Percentiles rank a stretch among this genome's conserved stretches.
phyloP scores from a whole-genome alignment of 108 stramenopile species.

The Pseudonitzschia pungens region DNA sequence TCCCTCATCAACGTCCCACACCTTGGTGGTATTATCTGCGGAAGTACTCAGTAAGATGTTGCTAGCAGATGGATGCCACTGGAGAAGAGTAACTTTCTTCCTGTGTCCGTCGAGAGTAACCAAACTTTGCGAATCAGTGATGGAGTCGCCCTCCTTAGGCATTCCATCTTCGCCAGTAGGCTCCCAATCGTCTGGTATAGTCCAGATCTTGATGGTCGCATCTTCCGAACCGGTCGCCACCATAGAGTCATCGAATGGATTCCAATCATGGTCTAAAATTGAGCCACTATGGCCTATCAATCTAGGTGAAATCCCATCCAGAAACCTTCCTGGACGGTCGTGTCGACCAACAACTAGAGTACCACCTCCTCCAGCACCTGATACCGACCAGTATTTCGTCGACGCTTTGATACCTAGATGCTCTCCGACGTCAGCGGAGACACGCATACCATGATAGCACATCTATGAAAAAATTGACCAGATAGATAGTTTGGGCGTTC shows the following conservation, averaged over 20 bases:
- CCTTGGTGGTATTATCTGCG: constrained; percentile 89
- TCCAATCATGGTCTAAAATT: constrained; percentile 97
- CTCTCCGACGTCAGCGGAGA: constrained; percentile 95
- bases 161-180: constrained; percentile 90
- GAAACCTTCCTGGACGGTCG: constrained; percentile 87
- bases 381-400: constrained; percentile 96
- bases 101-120: constrained; percentile 89
- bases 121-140: constrained; percentile 69
- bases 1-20: constrained; percentile 96
- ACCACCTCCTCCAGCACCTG: constrained; percentile 93
- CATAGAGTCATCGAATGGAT: constrained; percentile 94
- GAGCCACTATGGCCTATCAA: constrained; percentile 91
- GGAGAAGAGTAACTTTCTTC: constrained; percentile 91
- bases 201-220: constrained; percentile 96
- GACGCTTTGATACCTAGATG: constrained; percentile 99
- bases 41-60: constrained; percentile 86
- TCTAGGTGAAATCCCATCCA: constrained; percentile 67
- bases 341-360: constrained; percentile 86
- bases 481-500: no score
- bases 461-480: constrained; percentile 39
- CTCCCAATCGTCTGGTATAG: constrained; percentile 92
- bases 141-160: constrained; percentile 70
- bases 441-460: constrained; percentile 81
- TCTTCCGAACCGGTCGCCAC: constrained; percentile 94
- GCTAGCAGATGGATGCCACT: constrained; percentile 92